Percentiles rank a stretch among this genome's conserved stretches.
Evolutionary conservation across 164 flowering plant genomes (phyloP).

Genomic region (Vitis amurensis): DNA sequence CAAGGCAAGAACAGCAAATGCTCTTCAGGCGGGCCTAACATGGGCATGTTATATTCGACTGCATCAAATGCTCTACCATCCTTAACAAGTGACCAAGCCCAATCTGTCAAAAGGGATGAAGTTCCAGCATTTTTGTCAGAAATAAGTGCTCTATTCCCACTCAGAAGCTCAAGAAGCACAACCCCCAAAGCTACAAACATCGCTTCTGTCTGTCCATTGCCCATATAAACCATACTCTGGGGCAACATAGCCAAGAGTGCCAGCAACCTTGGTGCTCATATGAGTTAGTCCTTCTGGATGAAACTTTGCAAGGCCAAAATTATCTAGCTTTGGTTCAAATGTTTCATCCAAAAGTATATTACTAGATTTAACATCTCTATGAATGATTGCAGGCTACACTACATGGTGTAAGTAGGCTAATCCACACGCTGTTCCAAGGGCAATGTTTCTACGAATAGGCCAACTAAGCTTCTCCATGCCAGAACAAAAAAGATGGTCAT

Average conservation of each 20-base stretch:
- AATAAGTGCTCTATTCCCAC: conserved; percentile 18
- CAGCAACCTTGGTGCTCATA: conserved; percentile 22
- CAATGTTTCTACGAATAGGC: conserved; percentile 18
- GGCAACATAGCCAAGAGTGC: conserved; percentile 29
- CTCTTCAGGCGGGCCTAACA: conserved; percentile 4
- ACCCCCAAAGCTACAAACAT: conserved; percentile 26
- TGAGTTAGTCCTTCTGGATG: conserved; percentile 15
- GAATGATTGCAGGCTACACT: conserved; percentile 22
- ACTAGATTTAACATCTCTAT: conserved; percentile 24
- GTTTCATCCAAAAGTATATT: conserved; percentile 25
- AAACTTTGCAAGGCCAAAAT: conserved; percentile 30
- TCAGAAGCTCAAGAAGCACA: conserved; percentile 25
- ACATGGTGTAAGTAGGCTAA: conserved; percentile 23
- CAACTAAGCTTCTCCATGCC: conserved; percentile 9
- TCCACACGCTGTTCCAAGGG: conserved; percentile 24
- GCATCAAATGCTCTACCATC: conserved; percentile 15
- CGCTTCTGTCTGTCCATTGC: conserved; percentile 14
- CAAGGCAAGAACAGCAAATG: conserved; percentile 11
- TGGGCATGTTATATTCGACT: conserved; percentile 16
- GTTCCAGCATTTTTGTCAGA: neutral
- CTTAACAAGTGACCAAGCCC: conserved; percentile 21
- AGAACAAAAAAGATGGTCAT: conserved; percentile 16
- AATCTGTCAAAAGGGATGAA: conserved; percentile 17
- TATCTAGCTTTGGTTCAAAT: conserved; percentile 23
- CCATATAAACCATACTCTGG: conserved; percentile 27